These are phyloP conservation scores for Crithidia fasciculata DNA, from an alignment of 208 protist genomes.

Conservation along the genomic window DNA sequence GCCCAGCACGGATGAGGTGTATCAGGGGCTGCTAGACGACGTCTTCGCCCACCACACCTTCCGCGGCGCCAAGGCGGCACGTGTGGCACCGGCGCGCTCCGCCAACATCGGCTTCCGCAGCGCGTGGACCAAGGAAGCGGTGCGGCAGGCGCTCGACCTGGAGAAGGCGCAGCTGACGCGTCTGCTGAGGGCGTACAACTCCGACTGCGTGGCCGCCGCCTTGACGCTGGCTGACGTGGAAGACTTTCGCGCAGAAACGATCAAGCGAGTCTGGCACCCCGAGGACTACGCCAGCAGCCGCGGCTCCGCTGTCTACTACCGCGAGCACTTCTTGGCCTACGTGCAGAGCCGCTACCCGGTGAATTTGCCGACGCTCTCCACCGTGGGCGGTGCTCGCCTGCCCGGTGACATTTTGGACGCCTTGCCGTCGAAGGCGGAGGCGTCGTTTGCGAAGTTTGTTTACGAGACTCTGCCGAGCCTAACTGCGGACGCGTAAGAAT, in stretches of 20 bases:
- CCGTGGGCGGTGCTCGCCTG: background rate
- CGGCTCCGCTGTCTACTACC: background rate
- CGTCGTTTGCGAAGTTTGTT: constrained; percentile 59
- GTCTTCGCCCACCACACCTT: background rate
- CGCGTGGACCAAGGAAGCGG: constrained; percentile 60
- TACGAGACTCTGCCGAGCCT: constrained; percentile 39
- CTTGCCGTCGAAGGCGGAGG: constrained; percentile 73
- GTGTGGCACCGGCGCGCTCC: background rate
- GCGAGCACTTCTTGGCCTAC: constrained; percentile 26
- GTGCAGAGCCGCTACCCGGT: constrained; percentile 22
- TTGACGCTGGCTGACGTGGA: constrained; percentile 60
- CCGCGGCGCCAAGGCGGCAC: background rate
- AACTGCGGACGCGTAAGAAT: background rate
- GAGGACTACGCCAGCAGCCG: background rate
- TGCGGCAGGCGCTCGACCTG: constrained; percentile 51
- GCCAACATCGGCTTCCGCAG: constrained; percentile 19
- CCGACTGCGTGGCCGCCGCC: constrained; percentile 49
- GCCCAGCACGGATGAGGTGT: background rate
- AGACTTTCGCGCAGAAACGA: constrained; percentile 45
- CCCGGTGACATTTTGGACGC: constrained; percentile 51
- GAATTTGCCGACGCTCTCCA: background rate
- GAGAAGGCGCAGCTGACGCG: constrained; percentile 39
- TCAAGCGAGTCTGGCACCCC: constrained; percentile 30
- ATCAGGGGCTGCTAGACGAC: constrained; percentile 12
- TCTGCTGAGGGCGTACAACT: constrained; percentile 43